Evolutionary conservation across 2,329 filamentous ascomycete species (phyloP).

Genomic region (Chaetothyriales sp.): DNA sequence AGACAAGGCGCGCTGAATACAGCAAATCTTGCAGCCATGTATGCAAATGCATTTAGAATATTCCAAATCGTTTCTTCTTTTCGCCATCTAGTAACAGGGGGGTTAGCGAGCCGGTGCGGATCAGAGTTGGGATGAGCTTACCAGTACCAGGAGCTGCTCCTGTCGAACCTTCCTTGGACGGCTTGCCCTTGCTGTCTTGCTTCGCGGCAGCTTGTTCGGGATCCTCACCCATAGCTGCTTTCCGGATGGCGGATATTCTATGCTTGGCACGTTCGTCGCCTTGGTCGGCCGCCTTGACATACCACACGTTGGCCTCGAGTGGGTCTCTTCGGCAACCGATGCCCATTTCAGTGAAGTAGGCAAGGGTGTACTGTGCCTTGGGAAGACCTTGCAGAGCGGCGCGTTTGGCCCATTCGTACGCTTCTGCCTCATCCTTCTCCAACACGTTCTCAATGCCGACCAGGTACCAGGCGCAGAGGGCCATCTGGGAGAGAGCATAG

Average conservation of each 20-base stretch:
- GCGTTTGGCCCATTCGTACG: constrained; percentile 85
- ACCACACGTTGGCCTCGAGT: constrained; percentile 97
- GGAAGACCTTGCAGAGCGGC: constrained; percentile 67
- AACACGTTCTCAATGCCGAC: constrained; percentile 82
- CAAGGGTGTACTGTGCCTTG: constrained; percentile 82
- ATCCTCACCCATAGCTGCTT: constrained; percentile 50
- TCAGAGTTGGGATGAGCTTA: constrained; percentile 3
- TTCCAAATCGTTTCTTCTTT: constrained; percentile 20
- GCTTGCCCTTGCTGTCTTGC: constrained; percentile 7
- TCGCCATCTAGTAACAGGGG: constrained; percentile 12
- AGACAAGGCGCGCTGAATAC: neutral
- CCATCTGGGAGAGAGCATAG: constrained; percentile 88
- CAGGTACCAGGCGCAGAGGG: constrained; percentile 95
- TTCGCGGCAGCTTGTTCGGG: constrained; percentile 18
- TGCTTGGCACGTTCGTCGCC: constrained; percentile 83
- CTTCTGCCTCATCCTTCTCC: constrained; percentile 89
- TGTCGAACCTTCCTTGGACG: constrained; percentile 9
- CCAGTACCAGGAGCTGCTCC: constrained; percentile 12
- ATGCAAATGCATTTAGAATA: constrained; percentile 9
- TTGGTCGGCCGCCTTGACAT: constrained; percentile 83
- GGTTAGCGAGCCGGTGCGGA: neutral
- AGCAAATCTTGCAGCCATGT: neutral
- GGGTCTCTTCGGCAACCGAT: constrained; percentile 88
- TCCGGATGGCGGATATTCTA: constrained; percentile 69
- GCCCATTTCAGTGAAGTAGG: constrained; percentile 97